Base-by-base conservation (phyloP, 2,329 filamentous ascomycete species). In the Penicillium sp. region DNA sequence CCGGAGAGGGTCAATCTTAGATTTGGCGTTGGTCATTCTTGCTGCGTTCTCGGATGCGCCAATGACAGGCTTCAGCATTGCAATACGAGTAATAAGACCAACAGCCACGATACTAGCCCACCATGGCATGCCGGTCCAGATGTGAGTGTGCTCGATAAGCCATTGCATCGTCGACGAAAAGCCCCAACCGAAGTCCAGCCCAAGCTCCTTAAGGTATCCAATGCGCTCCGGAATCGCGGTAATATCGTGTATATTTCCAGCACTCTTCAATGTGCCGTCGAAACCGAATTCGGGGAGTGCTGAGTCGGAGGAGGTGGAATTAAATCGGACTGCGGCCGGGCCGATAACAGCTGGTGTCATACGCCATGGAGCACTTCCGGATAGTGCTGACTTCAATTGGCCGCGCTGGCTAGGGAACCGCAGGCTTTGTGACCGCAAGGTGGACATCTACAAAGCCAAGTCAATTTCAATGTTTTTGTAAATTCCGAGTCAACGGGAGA, bases 111-210 rank as follows among this genome's bases (percentile, higher is more conserved):
- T 89, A 58, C 89, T 85, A 2, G 79, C 86, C 81, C 90, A 92
- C 94, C 94, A 97, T 13, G 91, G 90, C 54, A 91, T 75, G 36
- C 88, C 91, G 7, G 71, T 78, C 65, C 82, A 87, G 60, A 97
- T 80, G 75, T 99, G 91, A 40, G 95, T 71, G 70, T 93, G 86
- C 79, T 99, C 94, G 11, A 97, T 77, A 3, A 84, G 23, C 81
- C 83, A 92, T 76, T 97, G 82, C 73, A 94, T 86, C 16, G 85
- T 64, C 4, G 87, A 78, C 0, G 92, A 90, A 5, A 90, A 85
- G 16, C 93, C 93, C 79, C 80, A 92, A 70, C 93, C 92, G 68
- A 88, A 97, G 67, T 97, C 90, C 23, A 99, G 79, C 4, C 94
- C 94, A 11, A 97, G 80, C 7, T 85, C 82, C 65, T 90, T 85